These are phyloP conservation scores for Shiraia bambusicola DNA, from an alignment of 2,329 filamentous ascomycete species.

Conservation along the genomic window DNA sequence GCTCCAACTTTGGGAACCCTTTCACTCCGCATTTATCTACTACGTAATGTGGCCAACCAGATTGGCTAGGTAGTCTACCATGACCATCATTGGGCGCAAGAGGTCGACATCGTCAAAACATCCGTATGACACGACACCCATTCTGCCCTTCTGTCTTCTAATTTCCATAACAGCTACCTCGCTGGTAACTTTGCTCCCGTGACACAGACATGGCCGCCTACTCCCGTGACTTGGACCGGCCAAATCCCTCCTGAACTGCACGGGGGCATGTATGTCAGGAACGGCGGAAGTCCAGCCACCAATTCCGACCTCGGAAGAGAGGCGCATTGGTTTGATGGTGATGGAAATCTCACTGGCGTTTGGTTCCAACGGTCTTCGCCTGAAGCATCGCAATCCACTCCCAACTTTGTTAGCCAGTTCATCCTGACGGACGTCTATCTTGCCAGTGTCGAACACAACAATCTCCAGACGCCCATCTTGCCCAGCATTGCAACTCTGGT, in stretches of 20 bases:
- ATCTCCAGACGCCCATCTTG: constrained; percentile 59
- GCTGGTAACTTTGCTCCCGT: constrained; percentile 71
- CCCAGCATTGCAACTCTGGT: constrained; percentile 69
- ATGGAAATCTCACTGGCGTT: constrained; percentile 72
- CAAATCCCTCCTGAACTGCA: constrained; percentile 64
- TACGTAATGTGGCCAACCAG: constrained; percentile 11
- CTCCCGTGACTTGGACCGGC: constrained; percentile 59
- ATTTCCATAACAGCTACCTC: constrained; percentile 52
- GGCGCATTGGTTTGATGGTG: constrained; percentile 74
- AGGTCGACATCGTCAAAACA: constrained; percentile 35
- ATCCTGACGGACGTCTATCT: constrained; percentile 67
- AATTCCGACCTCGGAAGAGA: constrained; percentile 63
- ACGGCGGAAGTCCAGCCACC: constrained; percentile 67
- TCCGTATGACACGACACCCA: constrained; percentile 40
- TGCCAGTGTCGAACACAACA: constrained; percentile 52
- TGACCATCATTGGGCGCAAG: constrained; percentile 26
- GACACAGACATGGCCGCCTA: constrained; percentile 56
- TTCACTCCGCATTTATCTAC: neutral
- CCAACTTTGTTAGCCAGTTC: constrained; percentile 70
- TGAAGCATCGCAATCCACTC: constrained; percentile 49
- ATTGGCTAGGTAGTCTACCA: constrained; percentile 14
- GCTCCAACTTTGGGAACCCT: neutral
- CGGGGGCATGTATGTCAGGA: constrained; percentile 71
- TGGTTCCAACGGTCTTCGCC: constrained; percentile 52
- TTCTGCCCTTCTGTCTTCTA: no score